Evolutionary conservation across 2,329 filamentous ascomycete species (phyloP).

Genomic region (Aspergillus carbonarius): DNA sequence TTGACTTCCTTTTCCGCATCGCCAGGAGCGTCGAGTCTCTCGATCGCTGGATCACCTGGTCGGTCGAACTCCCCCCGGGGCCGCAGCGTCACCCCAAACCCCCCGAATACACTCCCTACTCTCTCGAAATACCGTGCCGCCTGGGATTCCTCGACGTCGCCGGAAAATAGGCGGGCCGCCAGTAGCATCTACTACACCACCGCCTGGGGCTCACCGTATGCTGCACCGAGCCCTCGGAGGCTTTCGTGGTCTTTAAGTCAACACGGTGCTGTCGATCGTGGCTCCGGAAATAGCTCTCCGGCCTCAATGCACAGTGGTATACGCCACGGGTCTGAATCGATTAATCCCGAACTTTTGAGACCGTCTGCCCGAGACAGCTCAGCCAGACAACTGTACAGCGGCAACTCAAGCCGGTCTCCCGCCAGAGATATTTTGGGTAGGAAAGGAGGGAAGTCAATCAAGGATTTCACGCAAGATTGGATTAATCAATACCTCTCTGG

Average conservation of each 20-base stretch:
- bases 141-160: constrained; percentile 40
- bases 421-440: constrained; percentile 23
- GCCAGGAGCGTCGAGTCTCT: constrained; percentile 38
- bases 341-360: constrained; percentile 29
- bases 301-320: constrained; percentile 29
- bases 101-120: constrained; percentile 30
- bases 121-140: constrained; percentile 33
- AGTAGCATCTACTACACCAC: constrained; percentile 65
- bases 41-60: constrained; percentile 36
- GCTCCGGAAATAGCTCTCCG: constrained; percentile 37
- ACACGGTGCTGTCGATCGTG: constrained; percentile 47
- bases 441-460: constrained; percentile 37
- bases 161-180: constrained; percentile 45
- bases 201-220: constrained; percentile 91
- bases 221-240: constrained; percentile 55
- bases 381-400: constrained; percentile 23
- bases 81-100: constrained; percentile 28
- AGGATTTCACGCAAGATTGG: constrained; percentile 77
- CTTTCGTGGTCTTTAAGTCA: constrained; percentile 41
- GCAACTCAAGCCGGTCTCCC: constrained; percentile 28
- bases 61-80: constrained; percentile 27
- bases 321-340: constrained; percentile 23
- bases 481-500: constrained; percentile 79
- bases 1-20: constrained; percentile 35
- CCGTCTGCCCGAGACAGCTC: constrained; percentile 28